These are phyloP conservation scores for Cardiospermum halicacabum DNA, from an alignment of 345 rosid species.

Conservation along the genomic window DNA sequence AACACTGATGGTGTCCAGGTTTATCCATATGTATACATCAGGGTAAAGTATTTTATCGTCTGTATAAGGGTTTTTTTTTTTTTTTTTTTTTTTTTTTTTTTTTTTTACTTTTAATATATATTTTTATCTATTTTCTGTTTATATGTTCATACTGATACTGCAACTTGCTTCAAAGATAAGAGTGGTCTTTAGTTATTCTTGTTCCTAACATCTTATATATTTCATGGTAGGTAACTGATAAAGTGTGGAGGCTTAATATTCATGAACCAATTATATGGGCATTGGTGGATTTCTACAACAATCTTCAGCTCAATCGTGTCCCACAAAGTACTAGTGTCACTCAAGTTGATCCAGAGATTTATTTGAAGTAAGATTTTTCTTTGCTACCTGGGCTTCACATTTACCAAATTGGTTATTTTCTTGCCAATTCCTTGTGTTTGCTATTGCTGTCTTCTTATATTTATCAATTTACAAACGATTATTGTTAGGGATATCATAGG, in stretches of 20 bases:
- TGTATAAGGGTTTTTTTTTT: too few species aligned
- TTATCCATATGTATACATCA: constrained; percentile 77
- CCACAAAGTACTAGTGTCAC: constrained; percentile 67
- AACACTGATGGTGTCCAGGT: constrained; percentile 73
- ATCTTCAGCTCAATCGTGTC: constrained; percentile 74
- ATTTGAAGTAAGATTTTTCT: constrained; percentile 55
- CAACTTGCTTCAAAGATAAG: too few species aligned
- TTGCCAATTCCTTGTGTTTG: too few species aligned
- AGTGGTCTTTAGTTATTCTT: too few species aligned
- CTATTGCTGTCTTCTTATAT: background rate
- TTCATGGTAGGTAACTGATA: constrained; percentile 65
- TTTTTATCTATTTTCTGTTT: background rate
- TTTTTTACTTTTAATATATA: too few species aligned
- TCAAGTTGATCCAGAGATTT: constrained; percentile 96
- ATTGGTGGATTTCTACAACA: constrained; percentile 63
- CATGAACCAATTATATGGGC: constrained; percentile 99
- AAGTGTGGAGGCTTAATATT: constrained; percentile 79
- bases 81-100: too few species aligned
- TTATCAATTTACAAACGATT: background rate
- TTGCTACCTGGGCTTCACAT: background rate
- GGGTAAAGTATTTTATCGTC: constrained; percentile 52
- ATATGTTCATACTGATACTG: background rate
- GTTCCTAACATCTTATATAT: background rate
- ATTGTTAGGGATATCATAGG: background rate
- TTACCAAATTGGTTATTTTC: too few species aligned